phyloP scores from a whole-genome alignment of 306 rosid species.

The Cucumis melo region DNA sequence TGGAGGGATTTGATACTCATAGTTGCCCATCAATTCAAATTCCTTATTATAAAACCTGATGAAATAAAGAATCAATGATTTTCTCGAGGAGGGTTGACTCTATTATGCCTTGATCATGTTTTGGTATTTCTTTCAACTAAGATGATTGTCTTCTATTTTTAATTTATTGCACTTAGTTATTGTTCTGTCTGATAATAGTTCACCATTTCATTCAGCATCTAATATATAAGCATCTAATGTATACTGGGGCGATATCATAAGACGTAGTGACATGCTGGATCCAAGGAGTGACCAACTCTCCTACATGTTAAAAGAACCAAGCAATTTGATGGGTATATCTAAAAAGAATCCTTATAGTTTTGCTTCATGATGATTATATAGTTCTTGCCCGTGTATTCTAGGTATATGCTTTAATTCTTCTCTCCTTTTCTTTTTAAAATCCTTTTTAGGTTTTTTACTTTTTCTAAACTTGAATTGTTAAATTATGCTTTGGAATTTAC shows the following conservation, averaged over 20 bases:
- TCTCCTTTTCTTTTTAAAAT: neutral
- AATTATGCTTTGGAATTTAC: neutral
- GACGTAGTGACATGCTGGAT: slow-evolving; percentile 36
- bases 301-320: slow-evolving; percentile 29
- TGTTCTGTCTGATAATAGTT: slow-evolving; percentile 4
- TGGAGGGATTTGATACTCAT: slow-evolving; percentile 58
- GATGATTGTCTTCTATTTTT: neutral
- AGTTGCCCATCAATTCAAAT: slow-evolving; percentile 35
- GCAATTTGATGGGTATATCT: slow-evolving; percentile 23
- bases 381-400: slow-evolving; percentile 39
- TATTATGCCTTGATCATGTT: slow-evolving; percentile 62
- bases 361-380: slow-evolving; percentile 27
- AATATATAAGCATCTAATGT: no score
- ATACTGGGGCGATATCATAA: slow-evolving; percentile 48
- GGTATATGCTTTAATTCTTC: slow-evolving; percentile 20
- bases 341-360: slow-evolving; percentile 13
- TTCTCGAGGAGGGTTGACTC: slow-evolving; percentile 65
- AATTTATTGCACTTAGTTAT: neutral
- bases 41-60: slow-evolving; percentile 39
- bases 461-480: neutral
- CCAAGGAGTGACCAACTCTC: slow-evolving; percentile 42
- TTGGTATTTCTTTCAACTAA: slow-evolving; percentile 29
- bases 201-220: slow-evolving; percentile 29
- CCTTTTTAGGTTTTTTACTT: neutral
- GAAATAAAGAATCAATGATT: slow-evolving; percentile 59